phyloP scores from a whole-genome alignment of 768 basidiomycete genomes.

The Termitomyces sp. region DNA sequence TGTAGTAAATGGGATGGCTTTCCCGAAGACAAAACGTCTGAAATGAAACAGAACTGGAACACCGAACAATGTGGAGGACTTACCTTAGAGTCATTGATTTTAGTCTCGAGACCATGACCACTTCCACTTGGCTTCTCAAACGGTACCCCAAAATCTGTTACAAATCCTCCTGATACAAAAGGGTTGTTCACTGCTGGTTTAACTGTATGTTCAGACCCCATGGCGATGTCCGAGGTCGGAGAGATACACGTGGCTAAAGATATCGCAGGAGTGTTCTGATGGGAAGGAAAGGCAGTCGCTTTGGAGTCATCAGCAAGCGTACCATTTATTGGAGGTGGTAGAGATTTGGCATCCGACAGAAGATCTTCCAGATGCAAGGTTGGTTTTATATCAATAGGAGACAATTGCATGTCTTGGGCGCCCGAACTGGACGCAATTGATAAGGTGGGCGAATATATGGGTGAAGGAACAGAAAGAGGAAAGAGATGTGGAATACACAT shows the following conservation, averaged over 20 bases:
- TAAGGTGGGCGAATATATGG: slow-evolving; percentile 21
- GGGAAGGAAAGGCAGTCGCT: neutral
- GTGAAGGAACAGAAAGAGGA: slow-evolving; percentile 1
- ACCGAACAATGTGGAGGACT: neutral
- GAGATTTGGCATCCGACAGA: neutral
- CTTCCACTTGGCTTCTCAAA: neutral
- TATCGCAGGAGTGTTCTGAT: neutral
- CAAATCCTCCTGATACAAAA: slow-evolving; percentile 50
- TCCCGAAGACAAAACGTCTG: neutral
- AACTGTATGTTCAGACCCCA: neutral
- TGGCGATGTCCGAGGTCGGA: slow-evolving; percentile 3
- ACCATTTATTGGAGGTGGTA: neutral
- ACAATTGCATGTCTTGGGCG: slow-evolving; percentile 25
- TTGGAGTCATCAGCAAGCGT: neutral
- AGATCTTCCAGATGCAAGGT: neutral
- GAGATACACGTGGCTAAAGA: neutral
- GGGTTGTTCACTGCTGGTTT: slow-evolving; percentile 32
- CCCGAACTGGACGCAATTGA: slow-evolving; percentile 23
- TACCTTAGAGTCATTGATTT: slow-evolving; percentile 1
- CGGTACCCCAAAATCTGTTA: slow-evolving; percentile 39
- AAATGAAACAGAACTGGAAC: neutral
- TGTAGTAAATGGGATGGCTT: neutral
- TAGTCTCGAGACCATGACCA: neutral
- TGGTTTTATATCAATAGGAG: slow-evolving; percentile 17
- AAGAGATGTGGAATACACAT: neutral